A percentile compares a stretch with the other conserved stretches of the same genome.
Evolutionary conservation across 1,139 yeast genomes (phyloP).

Genomic region (Protomyces arabidopsidicola): DNA sequence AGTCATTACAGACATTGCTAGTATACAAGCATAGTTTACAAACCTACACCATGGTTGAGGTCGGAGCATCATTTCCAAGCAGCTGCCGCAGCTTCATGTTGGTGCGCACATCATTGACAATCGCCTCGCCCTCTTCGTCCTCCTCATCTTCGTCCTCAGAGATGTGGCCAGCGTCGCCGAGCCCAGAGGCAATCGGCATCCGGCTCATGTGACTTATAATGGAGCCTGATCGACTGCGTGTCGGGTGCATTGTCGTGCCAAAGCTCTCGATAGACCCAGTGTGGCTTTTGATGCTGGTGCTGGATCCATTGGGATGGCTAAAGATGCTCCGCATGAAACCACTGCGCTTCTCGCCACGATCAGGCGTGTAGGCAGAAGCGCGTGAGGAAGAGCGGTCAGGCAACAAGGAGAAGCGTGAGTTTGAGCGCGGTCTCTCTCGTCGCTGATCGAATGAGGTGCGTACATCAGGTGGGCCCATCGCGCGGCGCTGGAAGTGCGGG

Average conservation of each 20-base stretch:
- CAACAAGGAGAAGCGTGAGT: not conserved
- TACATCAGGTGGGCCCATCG: not conserved
- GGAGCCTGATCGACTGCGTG: not conserved
- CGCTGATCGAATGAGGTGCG: not conserved
- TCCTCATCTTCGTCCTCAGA: constrained; percentile 11
- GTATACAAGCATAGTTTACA: not conserved
- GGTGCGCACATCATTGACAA: constrained; percentile 21
- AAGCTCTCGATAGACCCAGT: not conserved
- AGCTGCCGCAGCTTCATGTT: constrained; percentile 21
- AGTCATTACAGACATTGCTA: too few species aligned
- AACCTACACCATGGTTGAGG: not conserved
- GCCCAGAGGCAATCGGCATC: not conserved
- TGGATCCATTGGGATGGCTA: not conserved
- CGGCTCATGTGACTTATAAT: not conserved
- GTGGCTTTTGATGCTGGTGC: not conserved
- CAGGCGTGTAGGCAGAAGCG: not conserved
- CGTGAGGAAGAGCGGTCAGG: not conserved
- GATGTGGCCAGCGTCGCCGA: constrained; percentile 9
- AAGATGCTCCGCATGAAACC: not conserved
- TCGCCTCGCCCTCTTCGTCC: constrained; percentile 23
- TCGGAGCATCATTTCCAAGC: constrained; percentile 22
- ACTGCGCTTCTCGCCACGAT: not conserved
- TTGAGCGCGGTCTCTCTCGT: not conserved
- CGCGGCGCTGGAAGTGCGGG: not conserved
- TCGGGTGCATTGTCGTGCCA: not conserved